These are phyloP conservation scores for Cystofilobasidium ferigula DNA, from an alignment of 768 basidiomycete genomes.

Conservation along the genomic window DNA sequence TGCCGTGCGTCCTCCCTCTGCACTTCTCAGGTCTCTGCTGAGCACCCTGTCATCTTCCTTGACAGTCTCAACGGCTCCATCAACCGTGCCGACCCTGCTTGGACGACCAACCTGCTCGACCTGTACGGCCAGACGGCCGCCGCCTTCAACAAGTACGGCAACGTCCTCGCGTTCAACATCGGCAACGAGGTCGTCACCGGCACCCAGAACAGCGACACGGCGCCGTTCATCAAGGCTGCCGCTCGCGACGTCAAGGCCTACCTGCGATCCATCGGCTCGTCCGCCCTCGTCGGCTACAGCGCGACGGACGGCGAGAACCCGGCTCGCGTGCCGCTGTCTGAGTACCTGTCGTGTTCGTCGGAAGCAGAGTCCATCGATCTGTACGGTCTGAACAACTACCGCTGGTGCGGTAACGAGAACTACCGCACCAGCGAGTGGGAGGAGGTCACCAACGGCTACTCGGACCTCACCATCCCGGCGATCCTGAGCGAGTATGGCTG, in stretches of 20 bases:
- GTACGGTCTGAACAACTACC: slow-evolving; percentile 64
- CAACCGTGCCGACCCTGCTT: slow-evolving; percentile 57
- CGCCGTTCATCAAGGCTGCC: slow-evolving; percentile 74
- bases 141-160: slow-evolving; percentile 56
- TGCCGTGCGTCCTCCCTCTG: slow-evolving; percentile 46
- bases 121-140: slow-evolving; percentile 64
- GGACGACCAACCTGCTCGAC: slow-evolving; percentile 70
- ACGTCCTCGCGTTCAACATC: slow-evolving; percentile 77
- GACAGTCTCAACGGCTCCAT: slow-evolving; percentile 54
- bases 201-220: slow-evolving; percentile 47
- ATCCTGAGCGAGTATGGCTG: slow-evolving; percentile 81
- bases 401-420: slow-evolving; percentile 66
- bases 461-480: slow-evolving; percentile 56
- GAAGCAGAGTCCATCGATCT: slow-evolving; percentile 62
- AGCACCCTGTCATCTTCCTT: neutral
- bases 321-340: slow-evolving; percentile 48
- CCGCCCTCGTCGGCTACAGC: slow-evolving; percentile 68
- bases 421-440: slow-evolving; percentile 49
- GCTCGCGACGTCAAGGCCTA: slow-evolving; percentile 62
- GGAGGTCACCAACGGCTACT: slow-evolving; percentile 39
- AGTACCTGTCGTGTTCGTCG: slow-evolving; percentile 69
- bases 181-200: slow-evolving; percentile 71
- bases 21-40: neutral
- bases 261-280: slow-evolving; percentile 54
- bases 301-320: slow-evolving; percentile 45